Conservation (phyloP, 768 basidiomycete species). For the Filobasidium wieringae region DNA sequence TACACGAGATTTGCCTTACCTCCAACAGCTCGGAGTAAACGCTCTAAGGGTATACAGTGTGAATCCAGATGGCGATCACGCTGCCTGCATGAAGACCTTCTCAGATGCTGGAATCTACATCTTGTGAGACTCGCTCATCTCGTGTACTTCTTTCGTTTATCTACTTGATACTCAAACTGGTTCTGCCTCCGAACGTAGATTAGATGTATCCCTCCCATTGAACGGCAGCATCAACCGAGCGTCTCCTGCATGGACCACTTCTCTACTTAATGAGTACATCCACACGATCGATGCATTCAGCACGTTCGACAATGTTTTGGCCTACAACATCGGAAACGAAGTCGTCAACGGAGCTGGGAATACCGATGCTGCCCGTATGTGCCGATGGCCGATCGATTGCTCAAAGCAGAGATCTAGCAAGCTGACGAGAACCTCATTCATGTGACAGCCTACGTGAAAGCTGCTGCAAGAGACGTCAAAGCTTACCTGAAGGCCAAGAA, state of each 20-base stretch:
- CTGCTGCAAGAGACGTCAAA: slow-evolving; percentile 76
- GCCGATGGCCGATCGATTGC: not conserved
- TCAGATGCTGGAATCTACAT: slow-evolving; percentile 73
- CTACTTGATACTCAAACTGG: not conserved
- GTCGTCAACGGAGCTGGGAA: slow-evolving; percentile 47
- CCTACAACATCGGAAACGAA: slow-evolving; percentile 84
- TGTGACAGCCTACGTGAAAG: slow-evolving; percentile 59
- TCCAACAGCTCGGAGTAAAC: slow-evolving; percentile 67
- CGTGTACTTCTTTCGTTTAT: not conserved
- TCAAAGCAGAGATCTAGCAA: not conserved
- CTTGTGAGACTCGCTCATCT: slow-evolving; percentile 49
- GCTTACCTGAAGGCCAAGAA: slow-evolving; percentile 60
- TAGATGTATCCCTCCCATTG: slow-evolving; percentile 72
- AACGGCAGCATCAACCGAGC: slow-evolving; percentile 65
- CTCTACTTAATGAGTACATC: slow-evolving; percentile 65
- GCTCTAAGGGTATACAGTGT: slow-evolving; percentile 77
- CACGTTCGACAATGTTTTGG: slow-evolving; percentile 79
- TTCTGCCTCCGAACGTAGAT: slow-evolving; percentile 43
- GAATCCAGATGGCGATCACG: slow-evolving; percentile 69
- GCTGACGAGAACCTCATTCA: not conserved
- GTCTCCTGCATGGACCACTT: slow-evolving; percentile 66
- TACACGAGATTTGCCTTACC: slow-evolving; percentile 63
- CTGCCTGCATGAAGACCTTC: slow-evolving; percentile 68
- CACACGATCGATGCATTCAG: slow-evolving; percentile 64
- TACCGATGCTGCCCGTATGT: slow-evolving; percentile 50